Evolutionary conservation across 2,329 filamentous ascomycete genomes (phyloP).

Genomic region (Aspergillus sp.): DNA sequence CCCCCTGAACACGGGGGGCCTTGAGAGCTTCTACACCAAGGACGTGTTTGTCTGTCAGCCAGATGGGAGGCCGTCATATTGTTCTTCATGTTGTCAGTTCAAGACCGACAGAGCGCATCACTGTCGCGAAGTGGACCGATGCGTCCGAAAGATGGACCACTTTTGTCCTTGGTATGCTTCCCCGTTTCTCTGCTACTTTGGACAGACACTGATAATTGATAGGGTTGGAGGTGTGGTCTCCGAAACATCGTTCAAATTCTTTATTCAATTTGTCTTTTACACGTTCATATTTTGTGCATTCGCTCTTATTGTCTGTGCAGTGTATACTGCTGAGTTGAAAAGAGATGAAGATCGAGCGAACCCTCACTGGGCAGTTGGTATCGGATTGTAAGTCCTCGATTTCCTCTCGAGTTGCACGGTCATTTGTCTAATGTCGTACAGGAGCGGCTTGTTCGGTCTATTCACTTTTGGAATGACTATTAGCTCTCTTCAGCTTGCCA

Average conservation of each 20-base stretch:
- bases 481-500: conserved; percentile 63
- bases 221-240: conserved; percentile 89
- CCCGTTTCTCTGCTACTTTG: background rate
- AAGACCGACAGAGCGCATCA: conserved; percentile 86
- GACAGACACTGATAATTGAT: conserved; percentile 5
- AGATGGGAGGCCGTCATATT: conserved; percentile 82
- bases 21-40: conserved; percentile 72
- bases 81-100: conserved; percentile 74
- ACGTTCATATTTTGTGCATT: conserved; percentile 61
- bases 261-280: conserved; percentile 79
- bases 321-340: conserved; percentile 54
- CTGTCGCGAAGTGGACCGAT: conserved; percentile 72
- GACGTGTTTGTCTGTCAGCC: conserved; percentile 77
- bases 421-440: conserved; percentile 16
- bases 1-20: conserved; percentile 56
- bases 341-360: conserved; percentile 44
- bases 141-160: conserved; percentile 87
- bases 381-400: conserved; percentile 51
- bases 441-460: conserved; percentile 65
- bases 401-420: background rate
- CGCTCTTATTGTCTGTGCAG: conserved; percentile 56
- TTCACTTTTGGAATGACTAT: conserved; percentile 72
- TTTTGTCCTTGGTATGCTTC: conserved; percentile 69
- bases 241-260: conserved; percentile 84
- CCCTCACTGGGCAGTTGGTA: conserved; percentile 57